Base-by-base conservation (phyloP, 345 rosid genomes). In the Linum trigynum region DNA sequence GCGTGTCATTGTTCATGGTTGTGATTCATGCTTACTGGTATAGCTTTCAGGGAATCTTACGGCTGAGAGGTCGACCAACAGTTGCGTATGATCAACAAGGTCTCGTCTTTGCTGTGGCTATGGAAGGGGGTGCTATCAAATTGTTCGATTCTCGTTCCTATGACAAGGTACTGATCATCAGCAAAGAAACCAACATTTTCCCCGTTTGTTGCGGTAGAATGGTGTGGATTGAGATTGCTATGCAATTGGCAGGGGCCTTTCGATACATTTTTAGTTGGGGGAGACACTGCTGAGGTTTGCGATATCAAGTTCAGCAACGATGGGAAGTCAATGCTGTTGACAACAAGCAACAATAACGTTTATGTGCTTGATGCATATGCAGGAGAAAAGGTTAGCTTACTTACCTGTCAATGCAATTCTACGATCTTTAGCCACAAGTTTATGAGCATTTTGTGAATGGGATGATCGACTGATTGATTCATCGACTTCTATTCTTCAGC, bases 21-120 rank as follows among this genome's bases (percentile, higher is more conserved):
- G 73, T 80, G 82, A 78, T 80, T 70, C 69, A 77, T 79, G 83
- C 92, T 86, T 75, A 78, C 86, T 74, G 70, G 56, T 71, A 61
- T 84, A 79, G 77, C 80, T 72, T 79, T 76, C 84, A 94, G 97
- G 99, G 97, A 77, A 85, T 94, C 74, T 76, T 94, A 62, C 86
- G 62, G 53, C 84, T 88, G 37, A 92, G 99, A 55, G 99, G 97
- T 71, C 88, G 96, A 71, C 99, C 97, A 55, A 86, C 96, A 2
- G 97, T 91, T 75, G 99, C 97, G 15, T 91, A 85, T 77, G 97
- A 94, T 77, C 97, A 94, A 81, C 97, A 94, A 79, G 99, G 92
- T 63, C 87, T 94, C 60, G 99, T 94, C 59, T 94, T 94, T 83
- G 97, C 99, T 8, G 95, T 94, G 80, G 96, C 96, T 65, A 87